Base-by-base conservation (phyloP, 1,284 basidiomycete genomes). In the Trichosporon sp. region DNA sequence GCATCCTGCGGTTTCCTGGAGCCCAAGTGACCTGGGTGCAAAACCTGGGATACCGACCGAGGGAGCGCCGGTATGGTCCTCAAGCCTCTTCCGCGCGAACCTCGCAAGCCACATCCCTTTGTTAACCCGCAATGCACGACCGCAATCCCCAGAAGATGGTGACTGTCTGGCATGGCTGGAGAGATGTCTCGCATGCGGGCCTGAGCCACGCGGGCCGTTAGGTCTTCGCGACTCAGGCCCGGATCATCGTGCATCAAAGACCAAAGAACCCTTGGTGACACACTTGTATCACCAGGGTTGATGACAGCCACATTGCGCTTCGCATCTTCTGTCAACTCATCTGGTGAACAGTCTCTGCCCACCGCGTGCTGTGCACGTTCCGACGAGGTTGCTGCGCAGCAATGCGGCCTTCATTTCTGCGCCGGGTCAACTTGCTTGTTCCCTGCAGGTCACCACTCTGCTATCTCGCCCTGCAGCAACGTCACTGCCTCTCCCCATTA, bases 201-300 rank as follows among this genome's bases (percentile, higher is more conserved):
- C 51, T 54, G 51, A 54, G 51, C 51, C 43, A n/a, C 26, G n/a
- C 51, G 51, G 51, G 51, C 51, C 21, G n/a, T 54, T 26, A 26
- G 26, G 46, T 19, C 46, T n/a, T 10, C 26, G 51, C 51, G 21
- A 54, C 51, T 54, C 51, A 54, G 51, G 51, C 19, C 51, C 21
- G 19, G 51, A 54, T 54, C 51, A 11, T 2, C 51, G 19, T 26
- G 26, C n/a, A 54, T 26, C 51, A 54, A 19, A 54, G 2, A 26
- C n/a, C 19, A 21, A 46, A 14, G 16, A n/a, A 8, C 12, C 16
- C 43, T 46, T 14, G 43, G 16, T 46, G 19, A 10, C 21, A n/a
- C 51, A 16, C 51, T 26, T 54, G 51, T 16, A 6, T 26, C 5
- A 54, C 51, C 21, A 19, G 26, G 26, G 26, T 26, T 26, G 26